Percentiles rank a stretch among this genome's conserved stretches.
Conservation (phyloP, 768 basidiomycete species). For the Phylloporus arenicola region DNA sequence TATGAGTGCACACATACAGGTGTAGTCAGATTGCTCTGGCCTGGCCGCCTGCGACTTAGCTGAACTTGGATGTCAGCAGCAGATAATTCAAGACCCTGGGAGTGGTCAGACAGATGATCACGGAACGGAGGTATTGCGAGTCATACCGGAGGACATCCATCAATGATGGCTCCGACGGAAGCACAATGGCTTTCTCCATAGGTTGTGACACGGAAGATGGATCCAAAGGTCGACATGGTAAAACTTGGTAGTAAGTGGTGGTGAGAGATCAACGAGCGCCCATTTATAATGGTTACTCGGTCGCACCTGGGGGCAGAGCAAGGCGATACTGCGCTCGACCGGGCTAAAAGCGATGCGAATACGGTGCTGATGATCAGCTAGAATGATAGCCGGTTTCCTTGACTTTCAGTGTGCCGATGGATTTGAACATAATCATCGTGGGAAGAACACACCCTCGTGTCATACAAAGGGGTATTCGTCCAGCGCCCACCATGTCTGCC, state of each 20-base stretch:
- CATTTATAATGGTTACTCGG: slow-evolving; percentile 17
- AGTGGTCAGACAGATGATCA: slow-evolving; percentile 11
- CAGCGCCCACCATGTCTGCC: slow-evolving; percentile 17
- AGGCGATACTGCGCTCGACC: slow-evolving; percentile 20
- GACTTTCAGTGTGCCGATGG: too few relatives aligned
- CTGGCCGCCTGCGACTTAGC: slow-evolving; percentile 85
- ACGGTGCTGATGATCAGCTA: background rate
- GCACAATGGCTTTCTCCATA: slow-evolving; percentile 98
- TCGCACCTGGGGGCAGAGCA: slow-evolving; percentile 7
- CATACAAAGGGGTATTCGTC: background rate
- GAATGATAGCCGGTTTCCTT: background rate
- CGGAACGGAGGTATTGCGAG: slow-evolving; percentile 1
- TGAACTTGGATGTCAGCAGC: slow-evolving; percentile 86
- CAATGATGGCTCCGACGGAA: slow-evolving; percentile 95
- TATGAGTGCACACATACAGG: slow-evolving; percentile 53
- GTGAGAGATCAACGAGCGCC: slow-evolving; percentile 12
- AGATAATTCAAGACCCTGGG: slow-evolving; percentile 75
- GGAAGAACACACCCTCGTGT: slow-evolving; percentile 10
- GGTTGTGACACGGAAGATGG: slow-evolving; percentile 89
- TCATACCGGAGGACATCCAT: slow-evolving; percentile 92
- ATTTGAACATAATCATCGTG: slow-evolving; percentile 11
- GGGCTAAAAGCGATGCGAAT: slow-evolving; percentile 13
- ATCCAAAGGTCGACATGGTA: slow-evolving; percentile 92
- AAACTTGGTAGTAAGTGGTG: slow-evolving; percentile 4
- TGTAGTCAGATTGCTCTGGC: slow-evolving; percentile 94